phyloP scores from a whole-genome alignment of 768 basidiomycete genomes.

The Mycena galericulata region DNA sequence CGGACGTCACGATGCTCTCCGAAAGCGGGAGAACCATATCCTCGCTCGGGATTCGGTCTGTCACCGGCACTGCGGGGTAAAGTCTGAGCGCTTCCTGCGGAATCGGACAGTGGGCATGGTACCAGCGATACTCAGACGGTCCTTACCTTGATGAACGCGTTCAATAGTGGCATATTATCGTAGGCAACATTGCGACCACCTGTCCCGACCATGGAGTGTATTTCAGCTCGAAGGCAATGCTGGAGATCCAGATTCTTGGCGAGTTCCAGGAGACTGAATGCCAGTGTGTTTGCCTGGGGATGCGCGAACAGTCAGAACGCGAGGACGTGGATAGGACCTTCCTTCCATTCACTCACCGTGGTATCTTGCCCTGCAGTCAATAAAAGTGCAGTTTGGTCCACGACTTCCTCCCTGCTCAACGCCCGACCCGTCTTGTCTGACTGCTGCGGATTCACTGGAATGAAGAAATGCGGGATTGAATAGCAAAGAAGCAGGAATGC shows the following conservation, averaged over 20 bases:
- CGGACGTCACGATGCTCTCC: not conserved
- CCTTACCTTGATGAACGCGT: conserved; percentile 35
- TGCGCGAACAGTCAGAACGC: not conserved
- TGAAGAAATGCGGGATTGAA: not conserved
- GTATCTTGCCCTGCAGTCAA: conserved; percentile 29
- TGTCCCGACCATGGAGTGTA: not conserved
- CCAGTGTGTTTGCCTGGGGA: conserved; percentile 12
- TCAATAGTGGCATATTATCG: conserved; percentile 25
- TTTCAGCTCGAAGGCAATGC: conserved; percentile 15
- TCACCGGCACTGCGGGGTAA: conserved; percentile 5
- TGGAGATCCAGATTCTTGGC: conserved; percentile 21
- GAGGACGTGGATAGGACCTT: not conserved
- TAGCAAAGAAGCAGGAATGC: too few species aligned
- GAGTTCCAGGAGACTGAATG: conserved; percentile 23
- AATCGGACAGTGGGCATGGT: not conserved
- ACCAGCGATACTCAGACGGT: not conserved
- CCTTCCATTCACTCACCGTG: not conserved
- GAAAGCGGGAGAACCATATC: conserved; percentile 17
- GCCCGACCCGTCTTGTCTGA: conserved; percentile 1
- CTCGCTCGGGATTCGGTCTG: conserved; percentile 9
- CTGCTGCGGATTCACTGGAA: not conserved
- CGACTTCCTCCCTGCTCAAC: conserved; percentile 23
- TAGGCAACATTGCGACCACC: not conserved
- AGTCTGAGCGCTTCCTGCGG: conserved; percentile 29
- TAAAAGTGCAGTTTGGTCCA: conserved; percentile 18